These are phyloP conservation scores for Haplosporangium gracile DNA, from an alignment of 192 early-diverging fungal genomes.

Conservation along the genomic window DNA sequence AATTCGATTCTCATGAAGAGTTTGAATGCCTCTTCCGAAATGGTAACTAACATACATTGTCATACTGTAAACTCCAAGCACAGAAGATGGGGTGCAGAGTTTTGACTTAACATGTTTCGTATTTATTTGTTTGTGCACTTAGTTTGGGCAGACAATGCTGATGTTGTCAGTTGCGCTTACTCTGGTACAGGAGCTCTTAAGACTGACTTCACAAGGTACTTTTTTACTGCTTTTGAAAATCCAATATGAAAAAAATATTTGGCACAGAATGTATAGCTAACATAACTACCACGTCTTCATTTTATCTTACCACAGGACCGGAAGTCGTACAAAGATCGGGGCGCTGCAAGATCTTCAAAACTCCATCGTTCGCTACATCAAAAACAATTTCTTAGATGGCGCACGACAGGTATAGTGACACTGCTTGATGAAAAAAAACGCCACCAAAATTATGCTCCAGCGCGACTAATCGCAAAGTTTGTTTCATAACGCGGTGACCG, in stretches of 20 bases:
- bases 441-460: neutral
- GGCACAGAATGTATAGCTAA: too few relatives aligned
- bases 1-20: slow-evolving; percentile 70
- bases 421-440: neutral
- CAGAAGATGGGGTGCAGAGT: neutral
- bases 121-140: slow-evolving; percentile 1
- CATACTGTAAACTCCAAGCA: neutral
- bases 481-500: neutral
- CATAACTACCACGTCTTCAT: neutral
- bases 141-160: slow-evolving; percentile 99
- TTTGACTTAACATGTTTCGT: neutral
- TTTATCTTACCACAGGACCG: slow-evolving; percentile 70
- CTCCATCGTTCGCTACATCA: slow-evolving; percentile 87
- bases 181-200: slow-evolving; percentile 98
- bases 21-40: slow-evolving; percentile 86
- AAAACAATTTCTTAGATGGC: slow-evolving; percentile 97
- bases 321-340: slow-evolving; percentile 85
- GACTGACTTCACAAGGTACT: slow-evolving; percentile 93
- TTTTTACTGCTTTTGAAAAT: neutral
- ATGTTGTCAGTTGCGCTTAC: slow-evolving; percentile 90
- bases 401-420: slow-evolving; percentile 69
- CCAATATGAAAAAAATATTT: neutral
- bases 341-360: slow-evolving; percentile 86
- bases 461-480: neutral
- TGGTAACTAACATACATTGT: slow-evolving; percentile 65